Conservation (phyloP, 352 stramenopile species). For the Elongisporangium undulatum region DNA sequence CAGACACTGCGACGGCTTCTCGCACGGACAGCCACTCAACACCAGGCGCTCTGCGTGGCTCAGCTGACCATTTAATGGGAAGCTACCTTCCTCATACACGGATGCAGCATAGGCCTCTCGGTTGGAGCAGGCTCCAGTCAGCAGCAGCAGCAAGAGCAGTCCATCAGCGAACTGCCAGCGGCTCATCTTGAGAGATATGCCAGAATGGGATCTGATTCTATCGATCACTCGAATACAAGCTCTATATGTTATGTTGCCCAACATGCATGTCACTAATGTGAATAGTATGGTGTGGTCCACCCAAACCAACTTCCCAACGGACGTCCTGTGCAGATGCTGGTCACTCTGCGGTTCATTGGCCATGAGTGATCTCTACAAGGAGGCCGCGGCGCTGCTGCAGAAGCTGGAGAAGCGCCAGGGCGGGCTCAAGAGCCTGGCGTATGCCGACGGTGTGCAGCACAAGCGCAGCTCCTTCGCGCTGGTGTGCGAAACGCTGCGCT, state of each 20-base stretch:
- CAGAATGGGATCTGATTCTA: background rate
- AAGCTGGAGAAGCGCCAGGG: constrained; percentile 75
- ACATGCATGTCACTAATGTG: background rate
- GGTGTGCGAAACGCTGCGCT: constrained; percentile 86
- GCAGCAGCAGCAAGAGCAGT: background rate
- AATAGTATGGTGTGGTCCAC: background rate
- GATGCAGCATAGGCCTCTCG: background rate
- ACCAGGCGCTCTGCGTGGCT: background rate
- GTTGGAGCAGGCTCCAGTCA: background rate
- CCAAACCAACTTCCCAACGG: background rate
- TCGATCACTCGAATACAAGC: background rate
- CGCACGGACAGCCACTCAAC: background rate
- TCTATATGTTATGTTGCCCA: background rate
- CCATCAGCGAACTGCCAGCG: background rate
- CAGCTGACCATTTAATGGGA: background rate
- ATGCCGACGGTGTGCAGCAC: constrained; percentile 72
- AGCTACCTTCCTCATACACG: background rate
- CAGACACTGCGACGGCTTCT: constrained; percentile 37
- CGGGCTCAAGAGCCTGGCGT: constrained; percentile 84
- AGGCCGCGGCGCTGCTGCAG: constrained; percentile 67
- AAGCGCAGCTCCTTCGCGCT: constrained; percentile 88
- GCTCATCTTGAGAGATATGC: background rate
- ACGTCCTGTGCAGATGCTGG: background rate
- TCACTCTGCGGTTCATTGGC: background rate
- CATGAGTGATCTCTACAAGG: constrained; percentile 86